Evolutionary conservation across 2,329 filamentous ascomycete genomes (phyloP).

Genomic region (Colletotrichum australisinense): DNA sequence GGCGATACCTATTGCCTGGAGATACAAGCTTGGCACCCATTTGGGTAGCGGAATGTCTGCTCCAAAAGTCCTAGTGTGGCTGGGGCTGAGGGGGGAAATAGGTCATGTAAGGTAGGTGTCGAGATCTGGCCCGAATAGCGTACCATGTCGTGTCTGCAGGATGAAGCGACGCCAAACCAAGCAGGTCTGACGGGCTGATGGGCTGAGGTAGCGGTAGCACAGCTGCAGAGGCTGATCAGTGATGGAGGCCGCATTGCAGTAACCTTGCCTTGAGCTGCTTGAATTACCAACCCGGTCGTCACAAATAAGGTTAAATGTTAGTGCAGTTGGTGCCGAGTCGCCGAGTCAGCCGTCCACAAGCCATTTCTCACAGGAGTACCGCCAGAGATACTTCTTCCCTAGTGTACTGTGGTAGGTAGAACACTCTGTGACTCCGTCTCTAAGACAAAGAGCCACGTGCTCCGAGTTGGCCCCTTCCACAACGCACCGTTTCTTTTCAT

Average conservation of each 20-base stretch:
- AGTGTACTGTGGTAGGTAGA: too few species aligned
- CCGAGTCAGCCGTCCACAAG: not conserved
- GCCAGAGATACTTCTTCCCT: not conserved
- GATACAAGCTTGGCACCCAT: not conserved
- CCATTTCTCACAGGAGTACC: not conserved
- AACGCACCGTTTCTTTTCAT: not conserved
- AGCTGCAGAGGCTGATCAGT: not conserved
- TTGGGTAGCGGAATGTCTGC: not conserved
- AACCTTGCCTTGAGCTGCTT: not conserved
- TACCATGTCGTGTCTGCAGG: not conserved
- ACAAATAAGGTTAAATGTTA: conserved; percentile 22
- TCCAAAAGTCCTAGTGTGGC: not conserved
- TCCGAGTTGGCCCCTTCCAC: not conserved
- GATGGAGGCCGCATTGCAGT: not conserved
- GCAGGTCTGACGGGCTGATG: not conserved
- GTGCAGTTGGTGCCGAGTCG: conserved; percentile 9
- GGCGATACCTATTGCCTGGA: not conserved
- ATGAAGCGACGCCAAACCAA: not conserved
- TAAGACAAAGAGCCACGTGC: not conserved
- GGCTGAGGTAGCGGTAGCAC: not conserved
- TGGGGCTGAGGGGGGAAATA: not conserved
- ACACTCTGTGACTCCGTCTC: not conserved
- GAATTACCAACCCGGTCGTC: not conserved
- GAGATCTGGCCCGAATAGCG: not conserved
- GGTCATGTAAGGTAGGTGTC: not conserved